phyloP scores from a whole-genome alignment of 1,139 yeast species.

The Meyerozyma athensensis region DNA sequence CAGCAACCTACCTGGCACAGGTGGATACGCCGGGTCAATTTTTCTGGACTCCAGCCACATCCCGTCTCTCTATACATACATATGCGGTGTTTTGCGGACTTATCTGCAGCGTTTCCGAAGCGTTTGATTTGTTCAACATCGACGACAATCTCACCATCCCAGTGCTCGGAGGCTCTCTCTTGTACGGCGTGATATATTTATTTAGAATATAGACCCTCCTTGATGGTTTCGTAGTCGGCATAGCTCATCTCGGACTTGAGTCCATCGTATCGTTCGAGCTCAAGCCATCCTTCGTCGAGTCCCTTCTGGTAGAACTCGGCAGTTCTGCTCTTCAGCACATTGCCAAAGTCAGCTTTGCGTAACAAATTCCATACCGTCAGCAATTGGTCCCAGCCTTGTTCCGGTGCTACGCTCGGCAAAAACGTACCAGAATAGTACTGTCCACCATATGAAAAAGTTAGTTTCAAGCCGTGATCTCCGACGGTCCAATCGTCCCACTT shows the following conservation, averaged over 20 bases:
- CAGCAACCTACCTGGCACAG: slow-evolving; percentile 49
- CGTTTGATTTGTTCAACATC: slow-evolving; percentile 63
- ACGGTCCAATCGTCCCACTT: slow-evolving; percentile 69
- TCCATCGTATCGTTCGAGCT: slow-evolving; percentile 37
- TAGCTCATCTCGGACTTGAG: slow-evolving; percentile 25
- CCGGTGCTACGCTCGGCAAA: slow-evolving; percentile 86
- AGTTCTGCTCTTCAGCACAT: slow-evolving; percentile 16
- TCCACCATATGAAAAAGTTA: slow-evolving; percentile 39
- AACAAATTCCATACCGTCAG: slow-evolving; percentile 71
- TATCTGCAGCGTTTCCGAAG: slow-evolving; percentile 83
- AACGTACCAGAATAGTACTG: slow-evolving; percentile 65
- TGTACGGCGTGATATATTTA: slow-evolving; percentile 36
- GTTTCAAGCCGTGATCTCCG: slow-evolving; percentile 77
- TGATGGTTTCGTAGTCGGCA: slow-evolving; percentile 18
- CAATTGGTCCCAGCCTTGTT: slow-evolving; percentile 75
- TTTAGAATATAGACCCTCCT: not conserved
- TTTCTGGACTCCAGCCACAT: slow-evolving; percentile 62
- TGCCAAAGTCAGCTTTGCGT: slow-evolving; percentile 54
- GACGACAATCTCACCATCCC: slow-evolving; percentile 97
- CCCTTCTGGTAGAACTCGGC: slow-evolving; percentile 27
- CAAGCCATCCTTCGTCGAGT: slow-evolving; percentile 31
- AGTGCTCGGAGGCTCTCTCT: slow-evolving; percentile 65
- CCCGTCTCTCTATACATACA: slow-evolving; percentile 46
- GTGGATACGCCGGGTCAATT: slow-evolving; percentile 51
- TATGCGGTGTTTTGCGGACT: slow-evolving; percentile 67